phyloP scores from a whole-genome alignment of 371 early-diverging fungal species.

The Syncephalastrum monosporum region DNA sequence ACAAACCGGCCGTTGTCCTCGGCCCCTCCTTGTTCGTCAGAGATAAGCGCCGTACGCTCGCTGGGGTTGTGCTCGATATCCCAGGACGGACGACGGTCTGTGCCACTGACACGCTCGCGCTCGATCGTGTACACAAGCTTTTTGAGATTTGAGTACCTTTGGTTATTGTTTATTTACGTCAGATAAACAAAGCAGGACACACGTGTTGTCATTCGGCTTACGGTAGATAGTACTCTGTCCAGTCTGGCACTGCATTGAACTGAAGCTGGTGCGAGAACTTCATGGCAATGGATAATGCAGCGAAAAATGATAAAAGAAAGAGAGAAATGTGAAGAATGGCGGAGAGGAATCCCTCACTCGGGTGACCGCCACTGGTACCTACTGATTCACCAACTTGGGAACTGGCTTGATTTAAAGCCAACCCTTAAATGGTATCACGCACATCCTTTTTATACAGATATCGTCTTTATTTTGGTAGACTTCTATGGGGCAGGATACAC shows the following conservation, averaged over 20 bases:
- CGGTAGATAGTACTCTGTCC: conserved; percentile 82
- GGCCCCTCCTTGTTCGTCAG: conserved; percentile 1
- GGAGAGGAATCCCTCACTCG: no score
- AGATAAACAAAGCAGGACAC: no score
- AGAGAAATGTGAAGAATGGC: no score
- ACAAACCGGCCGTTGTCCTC: conserved; percentile 60
- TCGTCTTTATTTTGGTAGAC: no score
- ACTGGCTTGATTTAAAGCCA: no score
- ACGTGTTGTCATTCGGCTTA: conserved; percentile 23
- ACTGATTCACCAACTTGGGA: no score
- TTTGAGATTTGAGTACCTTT: conserved; percentile 80
- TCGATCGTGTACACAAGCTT: conserved; percentile 88
- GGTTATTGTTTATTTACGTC: not conserved
- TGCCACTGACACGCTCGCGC: conserved; percentile 62
- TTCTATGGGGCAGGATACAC: no score
- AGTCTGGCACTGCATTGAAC: conserved; percentile 89
- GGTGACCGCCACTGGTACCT: no score
- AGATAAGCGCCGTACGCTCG: conserved; percentile 40
- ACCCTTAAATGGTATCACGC: no score
- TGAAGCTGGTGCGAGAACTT: conserved; percentile 75
- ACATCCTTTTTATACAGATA: no score
- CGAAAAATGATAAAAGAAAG: no score
- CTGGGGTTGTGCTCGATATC: conserved; percentile 15
- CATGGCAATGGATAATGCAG: conserved; percentile 2
- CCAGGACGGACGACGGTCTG: no score